Evolutionary conservation across 257 asterid genomes (phyloP), one percentile per base, ranked within the genome.

Genomic region (Osmanthus fragrans): DNA sequence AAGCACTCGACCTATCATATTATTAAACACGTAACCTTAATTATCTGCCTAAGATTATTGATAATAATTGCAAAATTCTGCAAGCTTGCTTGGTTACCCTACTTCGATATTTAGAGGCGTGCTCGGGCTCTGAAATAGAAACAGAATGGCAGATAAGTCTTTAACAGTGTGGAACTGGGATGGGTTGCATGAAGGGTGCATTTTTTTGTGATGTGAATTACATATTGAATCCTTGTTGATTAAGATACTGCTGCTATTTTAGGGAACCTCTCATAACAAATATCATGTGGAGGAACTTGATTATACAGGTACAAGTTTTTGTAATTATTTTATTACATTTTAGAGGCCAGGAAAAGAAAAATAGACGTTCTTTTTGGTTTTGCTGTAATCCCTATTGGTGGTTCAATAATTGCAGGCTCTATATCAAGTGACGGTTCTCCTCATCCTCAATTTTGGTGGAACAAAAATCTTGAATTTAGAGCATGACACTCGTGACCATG

Each of bases 261-360:
- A 94, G 99, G 96, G 99, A 94, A 82, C 99, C 99, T 80, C 91
- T 95, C 9, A 91, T 95, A 74, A 93, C 99, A 76, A 95, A 95
- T 83, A 88, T 93, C 80, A 93, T 95, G 99, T 95, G 99, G 99
- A 90, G 99, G 89, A 95, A 95, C 85, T 79, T 92, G 84, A 32
- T 92, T 63, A 80, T 94, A 79, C 99, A 94, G 99, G 99, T 94
- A 58, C 18, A 63, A 27, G 7, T 11, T 63, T 21, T 27, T 11
- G 16, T 23, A 12, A 23, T 4, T 63, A 10, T 63, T 63, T 63
- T 63, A 23, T 60, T 10, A 27, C 68, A 23, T 23, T 25, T 63
- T 47, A 63, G 11, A 25, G 66, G 33, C 71, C 65, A 16, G 27
- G 4, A 51, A 68, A 5, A 63, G 42, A 64, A 32, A 7, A 45